phyloP scores from a whole-genome alignment of 169 alveolate genomes.

The Plasmodium billcollinsi region DNA sequence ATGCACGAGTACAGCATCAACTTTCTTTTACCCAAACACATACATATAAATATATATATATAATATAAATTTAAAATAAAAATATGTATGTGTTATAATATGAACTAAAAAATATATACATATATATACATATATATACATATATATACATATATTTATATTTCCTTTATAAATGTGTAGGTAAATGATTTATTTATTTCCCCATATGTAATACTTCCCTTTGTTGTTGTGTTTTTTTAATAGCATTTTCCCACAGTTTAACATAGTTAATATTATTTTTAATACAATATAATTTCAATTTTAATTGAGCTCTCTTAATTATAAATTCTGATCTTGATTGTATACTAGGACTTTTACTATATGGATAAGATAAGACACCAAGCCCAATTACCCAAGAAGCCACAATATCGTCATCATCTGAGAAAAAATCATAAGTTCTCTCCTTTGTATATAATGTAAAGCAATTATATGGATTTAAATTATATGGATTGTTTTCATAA shows the following conservation, averaged over 20 bases:
- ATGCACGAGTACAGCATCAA: too few species aligned
- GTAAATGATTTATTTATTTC: too few species aligned
- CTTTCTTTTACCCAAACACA: too few species aligned
- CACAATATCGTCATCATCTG: conserved; percentile 30
- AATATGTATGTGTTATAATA: background rate
- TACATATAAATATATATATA: too few species aligned
- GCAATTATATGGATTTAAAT: conserved; percentile 40
- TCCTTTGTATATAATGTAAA: conserved; percentile 42
- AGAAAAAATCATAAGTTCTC: conserved; percentile 69
- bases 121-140: background rate
- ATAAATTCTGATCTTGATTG: conserved; percentile 71
- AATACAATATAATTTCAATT: conserved; percentile 56
- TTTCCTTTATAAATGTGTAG: background rate
- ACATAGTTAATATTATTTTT: conserved; percentile 39
- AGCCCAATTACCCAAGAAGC: conserved; percentile 74
- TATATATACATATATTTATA: background rate
- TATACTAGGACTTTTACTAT: conserved; percentile 38
- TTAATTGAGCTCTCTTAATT: conserved; percentile 45
- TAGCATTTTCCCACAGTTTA: conserved; percentile 60
- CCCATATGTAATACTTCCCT: background rate
- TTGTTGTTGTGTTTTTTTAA: conserved; percentile 31
- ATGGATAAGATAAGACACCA: conserved; percentile 30
- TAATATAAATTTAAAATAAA: too few species aligned
- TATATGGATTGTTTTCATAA: conserved; percentile 31
- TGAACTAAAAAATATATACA: background rate